Evolutionary conservation across 768 basidiomycete species (phyloP).

Genomic region (Macrocybe gigantea): DNA sequence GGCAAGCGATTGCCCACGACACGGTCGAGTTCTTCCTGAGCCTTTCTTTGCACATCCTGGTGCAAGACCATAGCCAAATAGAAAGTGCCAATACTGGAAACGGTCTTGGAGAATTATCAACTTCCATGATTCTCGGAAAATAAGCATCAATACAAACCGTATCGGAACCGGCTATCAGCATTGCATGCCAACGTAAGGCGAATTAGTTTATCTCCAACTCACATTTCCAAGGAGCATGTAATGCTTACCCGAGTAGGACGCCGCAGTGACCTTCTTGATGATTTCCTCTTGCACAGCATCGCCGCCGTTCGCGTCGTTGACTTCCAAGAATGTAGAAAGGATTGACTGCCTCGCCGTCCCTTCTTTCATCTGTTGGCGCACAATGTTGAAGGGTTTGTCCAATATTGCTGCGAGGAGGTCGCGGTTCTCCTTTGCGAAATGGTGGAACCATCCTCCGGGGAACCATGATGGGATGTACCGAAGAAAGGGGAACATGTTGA

Average conservation of each 20-base stretch:
- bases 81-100: neutral
- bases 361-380: slow-evolving; percentile 8
- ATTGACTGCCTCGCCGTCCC: slow-evolving; percentile 6
- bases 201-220: too few relatives aligned
- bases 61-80: neutral
- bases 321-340: slow-evolving; percentile 6
- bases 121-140: too few relatives aligned
- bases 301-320: neutral
- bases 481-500: slow-evolving; percentile 25
- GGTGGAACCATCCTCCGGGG: slow-evolving; percentile 23
- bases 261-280: slow-evolving; percentile 10
- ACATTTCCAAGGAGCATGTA: neutral
- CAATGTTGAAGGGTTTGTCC: slow-evolving; percentile 9
- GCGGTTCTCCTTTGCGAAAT: slow-evolving; percentile 8
- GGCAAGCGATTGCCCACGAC: neutral
- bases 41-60: neutral
- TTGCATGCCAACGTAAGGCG: too few relatives aligned
- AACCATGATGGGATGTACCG: slow-evolving; percentile 30
- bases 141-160: too few relatives aligned
- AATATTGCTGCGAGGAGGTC: slow-evolving; percentile 9
- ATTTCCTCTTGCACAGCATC: slow-evolving; percentile 3
- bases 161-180: too few relatives aligned
- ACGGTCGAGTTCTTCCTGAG: neutral
- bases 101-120: neutral
- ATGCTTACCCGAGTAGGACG: slow-evolving; percentile 9